phyloP scores from a whole-genome alignment of 2,329 filamentous ascomycete species.

The Cylindrodendrum hubeiense region DNA sequence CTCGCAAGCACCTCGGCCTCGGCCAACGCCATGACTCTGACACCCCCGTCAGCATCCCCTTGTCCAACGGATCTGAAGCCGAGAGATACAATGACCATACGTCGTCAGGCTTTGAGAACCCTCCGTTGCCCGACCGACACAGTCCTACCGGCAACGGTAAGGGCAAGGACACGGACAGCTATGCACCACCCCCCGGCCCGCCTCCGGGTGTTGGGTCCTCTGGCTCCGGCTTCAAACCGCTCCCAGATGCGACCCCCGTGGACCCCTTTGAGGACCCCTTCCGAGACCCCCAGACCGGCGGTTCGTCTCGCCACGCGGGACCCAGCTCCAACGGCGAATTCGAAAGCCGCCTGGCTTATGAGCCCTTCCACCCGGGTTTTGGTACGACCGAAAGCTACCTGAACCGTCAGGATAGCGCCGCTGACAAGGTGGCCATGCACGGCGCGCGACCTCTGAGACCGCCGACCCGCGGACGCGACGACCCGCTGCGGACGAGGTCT shows the following conservation, averaged over 20 bases:
- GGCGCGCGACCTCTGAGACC: conserved; percentile 47
- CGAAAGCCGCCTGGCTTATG: conserved; percentile 45
- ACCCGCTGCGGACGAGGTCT: conserved; percentile 41
- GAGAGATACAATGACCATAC: conserved; percentile 27
- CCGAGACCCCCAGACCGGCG: conserved; percentile 44
- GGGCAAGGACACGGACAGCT: conserved; percentile 50
- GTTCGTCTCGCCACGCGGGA: conserved; percentile 28
- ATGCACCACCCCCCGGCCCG: conserved; percentile 41
- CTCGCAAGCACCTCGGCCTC: conserved; percentile 66
- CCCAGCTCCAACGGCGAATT: conserved; percentile 33
- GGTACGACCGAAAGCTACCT: conserved; percentile 39
- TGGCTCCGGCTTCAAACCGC: conserved; percentile 38
- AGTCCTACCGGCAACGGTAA: conserved; percentile 43
- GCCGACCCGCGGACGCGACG: conserved; percentile 32
- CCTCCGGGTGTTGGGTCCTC: conserved; percentile 39
- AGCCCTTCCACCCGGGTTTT: conserved; percentile 56
- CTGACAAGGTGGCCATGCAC: conserved; percentile 57
- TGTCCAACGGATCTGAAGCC: conserved; percentile 47
- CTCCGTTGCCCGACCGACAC: conserved; percentile 25
- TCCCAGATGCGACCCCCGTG: conserved; percentile 23
- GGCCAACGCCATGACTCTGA: conserved; percentile 45
- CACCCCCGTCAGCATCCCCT: conserved; percentile 44
- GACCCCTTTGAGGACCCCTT: conserved; percentile 52
- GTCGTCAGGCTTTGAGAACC: conserved; percentile 32
- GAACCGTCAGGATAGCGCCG: conserved; percentile 55